Evolutionary conservation across 768 basidiomycete species (phyloP).

Genomic region (Suillus lakei): DNA sequence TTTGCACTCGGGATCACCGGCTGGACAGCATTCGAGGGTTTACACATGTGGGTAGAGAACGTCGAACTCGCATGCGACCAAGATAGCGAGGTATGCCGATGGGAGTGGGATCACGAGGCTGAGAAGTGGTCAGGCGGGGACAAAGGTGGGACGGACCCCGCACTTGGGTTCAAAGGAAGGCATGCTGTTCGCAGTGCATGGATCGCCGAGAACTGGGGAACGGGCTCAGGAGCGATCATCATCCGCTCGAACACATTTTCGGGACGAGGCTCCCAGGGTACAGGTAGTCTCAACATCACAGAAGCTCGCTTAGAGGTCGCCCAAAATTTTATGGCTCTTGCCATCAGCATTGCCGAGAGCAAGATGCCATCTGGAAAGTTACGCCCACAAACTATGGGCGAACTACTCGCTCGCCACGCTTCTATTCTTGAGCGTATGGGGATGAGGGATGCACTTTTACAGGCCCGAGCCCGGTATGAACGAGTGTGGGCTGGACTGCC

Average conservation of each 20-base stretch:
- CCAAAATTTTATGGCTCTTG: conserved; percentile 55
- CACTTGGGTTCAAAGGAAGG: conserved; percentile 62
- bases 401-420: conserved; percentile 61
- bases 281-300: conserved; percentile 47
- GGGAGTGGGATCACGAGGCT: conserved; percentile 71
- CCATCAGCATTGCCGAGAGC: conserved; percentile 51
- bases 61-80: conserved; percentile 48
- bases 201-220: conserved; percentile 72
- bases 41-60: conserved; percentile 70
- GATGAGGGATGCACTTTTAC: conserved; percentile 48
- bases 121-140: conserved; percentile 66
- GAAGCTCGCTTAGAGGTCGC: conserved; percentile 61
- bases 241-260: conserved; percentile 43
- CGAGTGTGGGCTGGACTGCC: conserved; percentile 56
- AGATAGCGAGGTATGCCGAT: conserved; percentile 58
- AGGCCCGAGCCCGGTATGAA: conserved; percentile 61
- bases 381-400: conserved; percentile 53
- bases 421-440: conserved; percentile 66
- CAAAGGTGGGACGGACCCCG: conserved; percentile 73
- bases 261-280: conserved; percentile 35
- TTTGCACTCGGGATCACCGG: conserved; percentile 49
- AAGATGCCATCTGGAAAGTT: conserved; percentile 44
- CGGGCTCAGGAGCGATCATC: conserved; percentile 43
- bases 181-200: conserved; percentile 72
- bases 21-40: conserved; percentile 53